Conservation (phyloP, 805 yeast genomes). For the Lachancea sp. region DNA sequence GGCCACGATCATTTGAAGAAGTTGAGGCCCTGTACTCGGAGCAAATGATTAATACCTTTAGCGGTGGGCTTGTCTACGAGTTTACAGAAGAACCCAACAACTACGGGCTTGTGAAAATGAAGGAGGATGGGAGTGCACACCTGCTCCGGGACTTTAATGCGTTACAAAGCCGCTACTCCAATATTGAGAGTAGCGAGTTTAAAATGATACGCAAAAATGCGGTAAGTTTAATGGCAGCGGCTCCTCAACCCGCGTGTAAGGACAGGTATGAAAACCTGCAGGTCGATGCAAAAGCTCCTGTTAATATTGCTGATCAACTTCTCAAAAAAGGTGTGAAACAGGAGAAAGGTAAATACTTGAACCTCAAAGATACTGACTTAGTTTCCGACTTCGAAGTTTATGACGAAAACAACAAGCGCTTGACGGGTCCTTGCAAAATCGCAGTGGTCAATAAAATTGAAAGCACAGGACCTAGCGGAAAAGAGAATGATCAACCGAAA, state of each 20-base stretch:
- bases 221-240: constrained; percentile 20
- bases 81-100: constrained; percentile 72
- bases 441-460: constrained; percentile 13
- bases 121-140: constrained; percentile 35
- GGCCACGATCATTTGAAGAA: constrained; percentile 76
- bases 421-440: constrained; percentile 19
- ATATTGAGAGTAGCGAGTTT: constrained; percentile 1
- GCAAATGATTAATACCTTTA: constrained; percentile 68
- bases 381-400: constrained; percentile 38
- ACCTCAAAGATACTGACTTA: constrained; percentile 40
- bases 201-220: constrained; percentile 3
- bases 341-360: constrained; percentile 44
- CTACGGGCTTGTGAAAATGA: constrained; percentile 64
- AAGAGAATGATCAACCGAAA: neutral
- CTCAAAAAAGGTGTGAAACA: constrained; percentile 45
- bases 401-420: constrained; percentile 38
- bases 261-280: constrained; percentile 40
- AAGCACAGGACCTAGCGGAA: neutral
- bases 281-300: constrained; percentile 34
- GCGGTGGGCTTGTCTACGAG: constrained; percentile 84
- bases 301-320: constrained; percentile 39
- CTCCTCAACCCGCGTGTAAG: constrained; percentile 34
- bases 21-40: constrained; percentile 59
- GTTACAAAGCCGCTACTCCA: constrained; percentile 42
- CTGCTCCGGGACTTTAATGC: constrained; percentile 43